Base-by-base conservation (phyloP, 257 asterid species). In the Solanum sejunctum region DNA sequence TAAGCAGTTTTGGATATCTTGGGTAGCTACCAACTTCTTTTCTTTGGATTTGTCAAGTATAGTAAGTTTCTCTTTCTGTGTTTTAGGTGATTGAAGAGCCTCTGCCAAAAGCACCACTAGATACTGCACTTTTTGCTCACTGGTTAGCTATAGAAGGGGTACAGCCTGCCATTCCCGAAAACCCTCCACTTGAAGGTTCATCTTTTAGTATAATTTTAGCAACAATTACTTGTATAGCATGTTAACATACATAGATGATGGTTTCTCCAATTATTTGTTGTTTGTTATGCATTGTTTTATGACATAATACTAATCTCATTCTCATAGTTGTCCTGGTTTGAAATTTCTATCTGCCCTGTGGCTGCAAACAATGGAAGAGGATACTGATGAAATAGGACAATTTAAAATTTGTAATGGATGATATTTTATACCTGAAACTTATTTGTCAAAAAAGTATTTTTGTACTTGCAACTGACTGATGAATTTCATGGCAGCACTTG, bases 141-240 rank as follows among this genome's bases (percentile, higher is more conserved):
- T 97, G 99, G 98, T 88, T 95, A 85, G 98, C 98, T 54, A 90
- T 97, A 73, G 99, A 97, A 88, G 99, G 98, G 81, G 95, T 94
- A 54, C 98, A 97, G 87, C 99, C 99, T 55, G 94, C 98, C 49
- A 94, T 97, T 89, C 99, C 99, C 6, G 98, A 97, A 91, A 97
- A 95, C 75, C 97, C 97, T 77, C 98, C 98, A 71, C 93, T 92
- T 80, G 97, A 95, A 91, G 97, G 98, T 88, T 91, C 89, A 18
- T 78, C 23, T 78, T 77, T 52, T 78, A 52, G 26, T 10, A 85
- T 91, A 90, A 86, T 17, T 52, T 70, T 52, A 52, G 49, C 83
- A 52, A 28, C 3, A 26, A 52, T 78, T 78, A 78, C 64, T 77
- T 78, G 64, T 77, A 64, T 51, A 77, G 63, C 61, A 49, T 51